These are phyloP conservation scores for Ophiosphaerella herpotricha DNA, from an alignment of 2,329 filamentous ascomycete genomes.

Conservation along the genomic window DNA sequence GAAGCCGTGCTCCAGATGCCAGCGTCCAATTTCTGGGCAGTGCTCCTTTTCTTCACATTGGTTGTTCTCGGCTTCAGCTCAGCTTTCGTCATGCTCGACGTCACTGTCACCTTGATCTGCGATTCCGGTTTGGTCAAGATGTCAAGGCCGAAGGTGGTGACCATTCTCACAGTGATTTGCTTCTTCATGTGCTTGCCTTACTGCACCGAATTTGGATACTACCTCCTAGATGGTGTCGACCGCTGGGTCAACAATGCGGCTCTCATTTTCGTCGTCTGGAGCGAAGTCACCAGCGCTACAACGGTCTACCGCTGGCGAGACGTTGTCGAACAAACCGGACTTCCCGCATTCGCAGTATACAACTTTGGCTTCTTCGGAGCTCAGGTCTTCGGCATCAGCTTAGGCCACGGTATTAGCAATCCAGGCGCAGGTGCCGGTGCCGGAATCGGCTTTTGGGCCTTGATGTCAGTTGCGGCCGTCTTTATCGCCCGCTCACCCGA, in stretches of 20 bases:
- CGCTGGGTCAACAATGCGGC: conserved; percentile 61
- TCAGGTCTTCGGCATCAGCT: conserved; percentile 56
- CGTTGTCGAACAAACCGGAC: conserved; percentile 52
- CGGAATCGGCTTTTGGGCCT: conserved; percentile 59
- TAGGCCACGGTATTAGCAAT: conserved; percentile 53
- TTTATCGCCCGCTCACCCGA: conserved; percentile 52
- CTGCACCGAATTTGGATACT: conserved; percentile 63
- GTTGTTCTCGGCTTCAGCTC: conserved; percentile 63
- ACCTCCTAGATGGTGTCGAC: conserved; percentile 60
- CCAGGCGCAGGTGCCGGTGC: conserved; percentile 55
- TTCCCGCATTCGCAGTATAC: conserved; percentile 52
- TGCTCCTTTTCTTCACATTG: conserved; percentile 63
- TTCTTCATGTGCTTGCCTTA: conserved; percentile 62
- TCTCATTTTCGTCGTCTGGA: conserved; percentile 60
- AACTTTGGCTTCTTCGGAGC: conserved; percentile 60
- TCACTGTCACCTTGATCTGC: conserved; percentile 58
- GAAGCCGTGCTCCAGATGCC: conserved; percentile 63
- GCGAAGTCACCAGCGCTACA: conserved; percentile 58
- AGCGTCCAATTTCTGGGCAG: conserved; percentile 62
- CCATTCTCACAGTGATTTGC: conserved; percentile 53
- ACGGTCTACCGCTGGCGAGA: conserved; percentile 59
- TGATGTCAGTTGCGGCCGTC: conserved; percentile 47
- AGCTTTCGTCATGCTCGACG: conserved; percentile 64
- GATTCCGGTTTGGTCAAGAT: conserved; percentile 55
- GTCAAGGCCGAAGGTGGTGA: conserved; percentile 57